Evolutionary conservation across 129 eudicot genomes (phyloP), one percentile per base, ranked within the genome.

Genomic region (Tagetes erecta): DNA sequence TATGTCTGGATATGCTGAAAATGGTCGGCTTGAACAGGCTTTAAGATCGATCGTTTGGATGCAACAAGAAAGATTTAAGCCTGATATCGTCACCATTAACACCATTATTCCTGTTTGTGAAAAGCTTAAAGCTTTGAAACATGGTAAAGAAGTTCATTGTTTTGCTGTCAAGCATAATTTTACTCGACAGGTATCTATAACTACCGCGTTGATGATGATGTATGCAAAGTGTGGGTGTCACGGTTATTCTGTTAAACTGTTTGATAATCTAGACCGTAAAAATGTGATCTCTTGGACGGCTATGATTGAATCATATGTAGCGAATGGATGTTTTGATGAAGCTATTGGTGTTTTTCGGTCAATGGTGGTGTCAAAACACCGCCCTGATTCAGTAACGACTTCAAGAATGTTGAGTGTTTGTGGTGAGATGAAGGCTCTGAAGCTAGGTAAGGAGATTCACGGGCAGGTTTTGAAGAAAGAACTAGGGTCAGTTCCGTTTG

Each of bases 1-100:
- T 71, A 34, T 93, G 74, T 81, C 97, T 0, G 98, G 97, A 40
- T 90, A 90, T 76, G 86, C 81, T 58, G 57, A 85, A 13, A 87
- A 84, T 39, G 96, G 96, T 33, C 80, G 89, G 75, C 86, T 83
- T 14, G 92, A 86, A 45, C 89, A 86, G 72, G 98, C 98, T 37
- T 47, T 93, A 68, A 86, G 85, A 76, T 80, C 91, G 0, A 68
- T 93, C 6, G 74, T 83, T 41, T 90, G 97, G 96, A 93, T 93
- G 98, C 98, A 93, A 73, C 95, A 93, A 82, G 97, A 90, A 88
- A 87, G 92, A 33, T 83, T 83, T 49, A 93, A 84, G 71, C 98
- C 98, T 13, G 97, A 93, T 73, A 35, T 85, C 11, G 96, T 93
- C 60, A 88, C 97, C 1, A 66, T 93, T 56, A 89, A 89, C 45